These are phyloP conservation scores for Gymnopilus junonius DNA, from an alignment of 768 basidiomycete genomes.

Conservation along the genomic window DNA sequence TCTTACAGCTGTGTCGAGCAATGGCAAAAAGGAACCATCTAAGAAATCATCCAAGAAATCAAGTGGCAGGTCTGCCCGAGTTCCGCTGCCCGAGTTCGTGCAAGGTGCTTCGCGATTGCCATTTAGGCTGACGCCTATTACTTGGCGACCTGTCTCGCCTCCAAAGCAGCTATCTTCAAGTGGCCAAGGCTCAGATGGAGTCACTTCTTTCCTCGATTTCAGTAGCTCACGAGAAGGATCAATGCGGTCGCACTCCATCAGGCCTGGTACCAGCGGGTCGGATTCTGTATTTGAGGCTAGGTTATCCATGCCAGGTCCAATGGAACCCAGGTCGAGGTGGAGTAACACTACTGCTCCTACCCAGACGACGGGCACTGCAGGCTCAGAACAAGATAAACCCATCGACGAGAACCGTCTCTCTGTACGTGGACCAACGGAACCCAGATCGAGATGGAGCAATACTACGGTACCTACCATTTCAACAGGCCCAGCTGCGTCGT, in stretches of 20 bases:
- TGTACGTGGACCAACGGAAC: conserved; percentile 10
- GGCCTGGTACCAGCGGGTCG: conserved; percentile 10
- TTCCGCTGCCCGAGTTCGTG: conserved; percentile 18
- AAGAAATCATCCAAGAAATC: conserved; percentile 13
- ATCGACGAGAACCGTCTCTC: conserved; percentile 10
- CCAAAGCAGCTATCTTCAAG: conserved; percentile 11
- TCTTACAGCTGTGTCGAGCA: conserved; percentile 9
- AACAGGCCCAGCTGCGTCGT: conserved; percentile 11
- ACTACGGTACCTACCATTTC: conserved; percentile 38
- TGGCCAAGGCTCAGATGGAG: conserved; percentile 17
- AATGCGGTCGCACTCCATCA: conserved; percentile 23
- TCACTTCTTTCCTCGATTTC: conserved; percentile 30
- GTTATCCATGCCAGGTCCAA: conserved; percentile 11
- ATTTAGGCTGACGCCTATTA: conserved; percentile 25
- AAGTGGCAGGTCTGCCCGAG: conserved; percentile 3
- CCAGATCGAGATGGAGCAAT: conserved; percentile 22
- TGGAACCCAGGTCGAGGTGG: conserved; percentile 16
- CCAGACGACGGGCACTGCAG: conserved; percentile 3
- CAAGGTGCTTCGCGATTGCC: conserved; percentile 23
- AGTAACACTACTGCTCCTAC: conserved; percentile 2
- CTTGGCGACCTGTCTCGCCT: conserved; percentile 8
- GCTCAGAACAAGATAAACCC: conserved; percentile 1
- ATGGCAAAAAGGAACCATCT: conserved; percentile 7
- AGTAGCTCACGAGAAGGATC: conserved; percentile 26
- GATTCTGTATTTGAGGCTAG: not conserved